Conservation (phyloP, 2,329 filamentous ascomycete genomes). For the Fusarium tuaranense region DNA sequence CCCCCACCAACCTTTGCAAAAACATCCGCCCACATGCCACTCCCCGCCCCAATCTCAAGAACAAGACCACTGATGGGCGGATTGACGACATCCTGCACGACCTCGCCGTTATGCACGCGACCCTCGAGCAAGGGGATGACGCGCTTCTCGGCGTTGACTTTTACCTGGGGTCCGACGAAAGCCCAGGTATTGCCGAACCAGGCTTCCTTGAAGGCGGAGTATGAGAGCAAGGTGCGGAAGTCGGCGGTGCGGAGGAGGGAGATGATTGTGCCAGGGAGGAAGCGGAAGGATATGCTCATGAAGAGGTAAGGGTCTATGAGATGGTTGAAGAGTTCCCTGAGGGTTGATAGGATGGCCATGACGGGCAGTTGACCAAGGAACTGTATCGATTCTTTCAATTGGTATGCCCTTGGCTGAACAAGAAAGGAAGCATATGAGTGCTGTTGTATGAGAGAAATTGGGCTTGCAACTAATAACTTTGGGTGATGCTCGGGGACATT, state of each 20-base stretch:
- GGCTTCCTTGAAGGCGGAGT: constrained; percentile 54
- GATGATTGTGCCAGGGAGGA: constrained; percentile 64
- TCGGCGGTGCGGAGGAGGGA: constrained; percentile 53
- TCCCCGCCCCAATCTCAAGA: constrained; percentile 72
- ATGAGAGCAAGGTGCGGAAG: constrained; percentile 55
- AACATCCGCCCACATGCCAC: constrained; percentile 70
- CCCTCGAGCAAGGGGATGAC: constrained; percentile 69
- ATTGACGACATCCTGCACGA: constrained; percentile 48
- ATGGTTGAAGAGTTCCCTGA: constrained; percentile 45
- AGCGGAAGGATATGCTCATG: constrained; percentile 59
- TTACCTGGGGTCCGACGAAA: constrained; percentile 62
- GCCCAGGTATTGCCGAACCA: constrained; percentile 75
- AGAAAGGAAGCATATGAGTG: background rate
- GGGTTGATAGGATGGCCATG: constrained; percentile 43
- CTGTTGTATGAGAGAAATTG: background rate
- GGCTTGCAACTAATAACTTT: background rate
- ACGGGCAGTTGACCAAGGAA: background rate
- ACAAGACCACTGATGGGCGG: constrained; percentile 62
- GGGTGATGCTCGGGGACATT: constrained; percentile 28
- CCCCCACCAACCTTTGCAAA: constrained; percentile 52
- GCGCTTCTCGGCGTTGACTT: constrained; percentile 52
- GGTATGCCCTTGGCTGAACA: background rate
- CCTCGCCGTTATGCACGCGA: constrained; percentile 52
- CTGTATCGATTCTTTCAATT: background rate
- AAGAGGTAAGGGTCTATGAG: constrained; percentile 65